A percentile compares a stretch with the other conserved stretches of the same genome.
Conservation (phyloP, 495 filamentous ascomycete species). For the Neurospora discreta region DNA sequence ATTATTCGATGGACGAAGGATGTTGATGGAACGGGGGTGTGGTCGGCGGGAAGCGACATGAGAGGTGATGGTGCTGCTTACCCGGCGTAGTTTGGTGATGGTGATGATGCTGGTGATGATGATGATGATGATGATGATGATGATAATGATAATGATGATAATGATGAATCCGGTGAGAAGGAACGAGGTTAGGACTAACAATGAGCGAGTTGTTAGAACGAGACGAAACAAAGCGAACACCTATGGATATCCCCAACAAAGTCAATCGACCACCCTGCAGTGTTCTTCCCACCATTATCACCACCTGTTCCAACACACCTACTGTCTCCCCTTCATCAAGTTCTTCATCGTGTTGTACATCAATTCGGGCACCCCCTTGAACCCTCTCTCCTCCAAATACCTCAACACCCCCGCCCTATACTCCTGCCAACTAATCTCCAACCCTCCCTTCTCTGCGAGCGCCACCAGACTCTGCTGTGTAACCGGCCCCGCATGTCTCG, state of each 20-base stretch:
- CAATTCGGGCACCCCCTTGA: conserved; percentile 55
- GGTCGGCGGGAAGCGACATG: conserved; percentile 77
- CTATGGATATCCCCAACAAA: background rate
- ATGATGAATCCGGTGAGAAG: background rate
- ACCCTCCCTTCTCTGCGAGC: conserved; percentile 57
- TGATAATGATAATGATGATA: no score
- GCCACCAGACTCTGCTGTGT: conserved; percentile 52
- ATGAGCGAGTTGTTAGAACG: background rate
- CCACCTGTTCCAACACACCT: background rate
- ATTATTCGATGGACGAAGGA: conserved; percentile 61
- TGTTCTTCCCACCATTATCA: background rate
- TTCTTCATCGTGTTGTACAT: conserved; percentile 82
- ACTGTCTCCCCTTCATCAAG: conserved; percentile 34
- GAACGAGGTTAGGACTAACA: background rate
- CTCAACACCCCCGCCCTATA: conserved; percentile 65
- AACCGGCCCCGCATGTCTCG: conserved; percentile 64
- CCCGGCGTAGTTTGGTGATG: conserved; percentile 35
- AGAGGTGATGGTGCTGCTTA: conserved; percentile 80
- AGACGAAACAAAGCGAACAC: background rate
- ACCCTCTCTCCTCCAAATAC: conserved; percentile 55
- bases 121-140: no score
- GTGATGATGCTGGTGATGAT: background rate
- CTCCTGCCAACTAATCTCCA: conserved; percentile 58
- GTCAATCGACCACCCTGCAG: background rate
- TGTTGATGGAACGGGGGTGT: conserved; percentile 60